Percentiles rank a stretch among this genome's conserved stretches.
These are phyloP conservation scores for Colletotrichum scovillei DNA, from an alignment of 2,329 filamentous ascomycete species.

Conservation along the genomic window DNA sequence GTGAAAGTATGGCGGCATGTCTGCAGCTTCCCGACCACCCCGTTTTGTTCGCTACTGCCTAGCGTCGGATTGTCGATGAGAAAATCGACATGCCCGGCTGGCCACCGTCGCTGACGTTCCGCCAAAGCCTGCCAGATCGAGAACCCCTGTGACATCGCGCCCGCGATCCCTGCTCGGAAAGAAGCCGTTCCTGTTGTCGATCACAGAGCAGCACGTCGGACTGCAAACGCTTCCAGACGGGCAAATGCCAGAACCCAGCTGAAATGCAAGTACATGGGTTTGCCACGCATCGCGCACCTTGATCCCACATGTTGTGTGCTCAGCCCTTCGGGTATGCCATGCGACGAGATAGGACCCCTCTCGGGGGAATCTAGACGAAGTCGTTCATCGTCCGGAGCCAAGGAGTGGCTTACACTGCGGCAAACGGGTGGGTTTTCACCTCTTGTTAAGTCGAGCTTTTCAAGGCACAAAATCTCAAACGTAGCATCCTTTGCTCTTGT, in stretches of 20 bases:
- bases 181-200: neutral
- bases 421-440: neutral
- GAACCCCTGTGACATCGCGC: neutral
- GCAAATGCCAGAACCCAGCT: slow-evolving; percentile 4
- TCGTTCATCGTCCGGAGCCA: neutral
- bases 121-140: neutral
- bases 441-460: neutral
- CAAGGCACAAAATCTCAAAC: slow-evolving; percentile 18
- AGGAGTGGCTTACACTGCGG: neutral
- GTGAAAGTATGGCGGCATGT: no score
- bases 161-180: neutral
- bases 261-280: slow-evolving; percentile 1
- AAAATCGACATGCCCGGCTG: neutral
- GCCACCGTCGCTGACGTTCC: neutral
- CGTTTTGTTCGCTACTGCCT: neutral
- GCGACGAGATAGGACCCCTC: neutral
- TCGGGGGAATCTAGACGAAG: neutral
- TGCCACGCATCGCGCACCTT: neutral
- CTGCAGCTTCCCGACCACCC: neutral
- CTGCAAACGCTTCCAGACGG: neutral
- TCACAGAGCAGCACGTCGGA: neutral
- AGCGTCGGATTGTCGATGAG: neutral
- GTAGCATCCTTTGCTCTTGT: neutral
- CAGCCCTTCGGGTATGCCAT: slow-evolving; percentile 2
- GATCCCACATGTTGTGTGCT: neutral